phyloP scores from a whole-genome alignment of 2,329 filamentous ascomycete species.

The Talaromyces sp. region DNA sequence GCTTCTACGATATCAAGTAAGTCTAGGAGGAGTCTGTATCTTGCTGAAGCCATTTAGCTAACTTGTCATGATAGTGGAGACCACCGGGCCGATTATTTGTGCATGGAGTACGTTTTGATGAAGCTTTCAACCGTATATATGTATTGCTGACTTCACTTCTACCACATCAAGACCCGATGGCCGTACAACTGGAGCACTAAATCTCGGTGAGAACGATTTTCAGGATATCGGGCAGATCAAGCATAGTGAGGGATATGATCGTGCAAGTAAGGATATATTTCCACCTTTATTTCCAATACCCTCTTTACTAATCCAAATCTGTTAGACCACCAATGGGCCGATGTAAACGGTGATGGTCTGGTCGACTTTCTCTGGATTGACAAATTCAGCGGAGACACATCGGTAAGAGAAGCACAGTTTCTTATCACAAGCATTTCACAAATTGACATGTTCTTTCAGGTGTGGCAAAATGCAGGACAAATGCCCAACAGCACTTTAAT shows the following conservation, averaged over 20 bases:
- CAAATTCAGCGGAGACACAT: constrained; percentile 5
- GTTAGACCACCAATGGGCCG: neutral
- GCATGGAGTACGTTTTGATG: neutral
- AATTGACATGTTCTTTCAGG: neutral
- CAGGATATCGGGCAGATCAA: neutral
- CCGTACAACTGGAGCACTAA: neutral
- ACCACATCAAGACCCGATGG: neutral
- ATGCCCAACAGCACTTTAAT: neutral
- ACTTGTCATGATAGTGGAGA: neutral
- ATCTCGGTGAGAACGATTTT: neutral
- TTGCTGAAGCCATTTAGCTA: neutral
- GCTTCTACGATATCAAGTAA: constrained; percentile 2
- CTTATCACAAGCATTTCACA: neutral
- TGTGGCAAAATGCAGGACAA: neutral
- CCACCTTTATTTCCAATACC: neutral
- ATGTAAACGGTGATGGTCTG: constrained; percentile 4
- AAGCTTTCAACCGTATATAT: neutral
- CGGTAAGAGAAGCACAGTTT: neutral
- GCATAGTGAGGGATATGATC: neutral
- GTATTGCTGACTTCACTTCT: neutral
- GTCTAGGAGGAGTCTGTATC: neutral
- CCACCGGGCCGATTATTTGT: neutral
- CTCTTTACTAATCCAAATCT: neutral
- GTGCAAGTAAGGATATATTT: neutral
- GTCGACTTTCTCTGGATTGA: neutral